These are phyloP conservation scores for Colletotrichum limetticola DNA, from an alignment of 2,329 filamentous ascomycete species.

Conservation along the genomic window DNA sequence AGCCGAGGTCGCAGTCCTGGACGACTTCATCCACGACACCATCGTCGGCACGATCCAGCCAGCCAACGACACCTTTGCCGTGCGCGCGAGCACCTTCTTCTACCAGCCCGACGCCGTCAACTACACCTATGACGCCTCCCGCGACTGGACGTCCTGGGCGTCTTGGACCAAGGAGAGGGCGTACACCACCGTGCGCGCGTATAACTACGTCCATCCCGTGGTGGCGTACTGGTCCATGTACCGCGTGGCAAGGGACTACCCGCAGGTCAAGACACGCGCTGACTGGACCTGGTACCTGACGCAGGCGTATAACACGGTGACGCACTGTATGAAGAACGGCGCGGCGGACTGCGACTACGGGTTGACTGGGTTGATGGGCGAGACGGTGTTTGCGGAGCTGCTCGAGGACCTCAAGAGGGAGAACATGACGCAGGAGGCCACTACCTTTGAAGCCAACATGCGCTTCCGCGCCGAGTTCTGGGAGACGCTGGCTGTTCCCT, in stretches of 20 bases:
- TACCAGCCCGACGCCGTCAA: conserved; percentile 58
- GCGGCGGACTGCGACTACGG: conserved; percentile 50
- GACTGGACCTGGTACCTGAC: conserved; percentile 65
- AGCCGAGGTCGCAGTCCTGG: conserved; percentile 61
- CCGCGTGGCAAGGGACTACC: conserved; percentile 61
- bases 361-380: conserved; percentile 66
- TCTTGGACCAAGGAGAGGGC: conserved; percentile 50
- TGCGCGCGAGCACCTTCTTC: conserved; percentile 63
- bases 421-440: conserved; percentile 42
- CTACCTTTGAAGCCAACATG: conserved; percentile 56
- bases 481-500: conserved; percentile 63
- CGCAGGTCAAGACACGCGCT: conserved; percentile 45
- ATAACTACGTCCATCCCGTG: conserved; percentile 68
- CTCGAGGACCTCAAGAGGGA: conserved; percentile 62
- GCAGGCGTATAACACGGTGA: conserved; percentile 63
- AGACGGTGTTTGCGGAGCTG: conserved; percentile 66
- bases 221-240: conserved; percentile 69
- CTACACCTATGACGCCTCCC: conserved; percentile 54
- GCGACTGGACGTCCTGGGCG: conserved; percentile 53
- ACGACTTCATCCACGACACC: conserved; percentile 63
- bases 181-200: conserved; percentile 60
- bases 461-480: conserved; percentile 58
- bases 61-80: conserved; percentile 50
- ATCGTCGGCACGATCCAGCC: conserved; percentile 60
- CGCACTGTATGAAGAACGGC: conserved; percentile 49